phyloP scores from a whole-genome alignment of 75 land plant genomes.

The Pinus albicaulis region DNA sequence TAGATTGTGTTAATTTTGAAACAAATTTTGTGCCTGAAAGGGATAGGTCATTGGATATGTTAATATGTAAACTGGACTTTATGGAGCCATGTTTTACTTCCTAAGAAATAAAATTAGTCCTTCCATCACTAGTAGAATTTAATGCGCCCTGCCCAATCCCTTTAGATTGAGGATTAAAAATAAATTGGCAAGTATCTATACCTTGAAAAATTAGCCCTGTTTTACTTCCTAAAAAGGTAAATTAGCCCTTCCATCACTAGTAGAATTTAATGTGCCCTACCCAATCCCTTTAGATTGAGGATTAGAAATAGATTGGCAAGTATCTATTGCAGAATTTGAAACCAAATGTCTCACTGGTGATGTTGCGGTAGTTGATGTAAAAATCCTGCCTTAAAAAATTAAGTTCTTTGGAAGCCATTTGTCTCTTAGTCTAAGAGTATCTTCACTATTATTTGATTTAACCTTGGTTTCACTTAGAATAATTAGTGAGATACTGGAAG shows the following conservation, averaged over 20 bases:
- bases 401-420: slow-evolving; percentile 7
- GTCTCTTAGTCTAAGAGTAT: not conserved
- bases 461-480: slow-evolving; percentile 3
- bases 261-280: not conserved
- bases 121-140: not conserved
- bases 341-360: not conserved
- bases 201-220: not conserved
- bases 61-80: not conserved
- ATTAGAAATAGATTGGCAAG: not conserved
- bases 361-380: not conserved
- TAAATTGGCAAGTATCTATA: not conserved
- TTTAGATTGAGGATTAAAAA: not conserved
- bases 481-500: not conserved
- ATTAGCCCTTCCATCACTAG: not conserved
- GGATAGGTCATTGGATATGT: slow-evolving; percentile 11
- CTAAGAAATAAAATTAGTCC: not conserved
- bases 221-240: not conserved
- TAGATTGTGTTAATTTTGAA: slow-evolving; percentile 18
- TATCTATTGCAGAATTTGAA: not conserved
- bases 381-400: slow-evolving; percentile 3
- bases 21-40: slow-evolving; percentile 4
- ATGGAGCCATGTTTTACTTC: not conserved
- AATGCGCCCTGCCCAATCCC: not conserved
- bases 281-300: not conserved
- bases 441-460: not conserved